Evolutionary conservation across 345 rosid species (phyloP), one percentile per base, ranked within the genome.

Genomic region (Jatropha curcas): DNA sequence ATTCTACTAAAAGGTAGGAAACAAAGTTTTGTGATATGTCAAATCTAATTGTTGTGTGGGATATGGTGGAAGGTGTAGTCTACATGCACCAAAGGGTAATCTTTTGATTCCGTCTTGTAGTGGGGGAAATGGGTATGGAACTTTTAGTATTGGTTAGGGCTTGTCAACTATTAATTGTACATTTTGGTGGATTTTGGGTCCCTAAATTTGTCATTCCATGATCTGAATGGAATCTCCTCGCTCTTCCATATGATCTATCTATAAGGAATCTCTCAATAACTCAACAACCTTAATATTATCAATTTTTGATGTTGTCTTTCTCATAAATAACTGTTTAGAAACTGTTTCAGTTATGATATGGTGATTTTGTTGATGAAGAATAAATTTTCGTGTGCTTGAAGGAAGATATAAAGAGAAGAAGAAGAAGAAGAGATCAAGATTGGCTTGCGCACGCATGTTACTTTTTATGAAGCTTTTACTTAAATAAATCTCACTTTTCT

Each of bases 211-310:
- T 37, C 62, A 24, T 76, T 80, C 77, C 71, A 55, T 77, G 86
- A 83, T 76, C 76, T 79, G 51, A 81, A 78, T 51, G 84, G 85
- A 85, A 83, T 85, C 79, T 78, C 24, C 22, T 57, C n/a, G n/a
- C n/a, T n/a, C 58, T 71, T 69, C 55, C 60, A 55, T 41, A 41
- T 13, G 11, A 7, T 41, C n/a, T n/a, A n/a, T n/a, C n/a, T n/a
- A n/a, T n/a, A n/a, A n/a, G n/a, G n/a, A n/a, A 41, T 41, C 45
- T 41, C 45, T 8, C 45, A 41, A 41, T 41, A n/a, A n/a, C n/a
- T n/a, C n/a, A n/a, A n/a, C n/a, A n/a, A n/a, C n/a, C n/a, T n/a
- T n/a, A n/a, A n/a, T n/a, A n/a, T n/a, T n/a, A n/a, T n/a, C n/a
- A n/a, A n/a, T n/a, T n/a, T n/a, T n/a, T n/a, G n/a, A n/a, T n/a